A percentile compares a stretch with the other conserved stretches of the same genome.
Conservation (phyloP, 345 rosid species). For the Pelargonium nanum region DNA sequence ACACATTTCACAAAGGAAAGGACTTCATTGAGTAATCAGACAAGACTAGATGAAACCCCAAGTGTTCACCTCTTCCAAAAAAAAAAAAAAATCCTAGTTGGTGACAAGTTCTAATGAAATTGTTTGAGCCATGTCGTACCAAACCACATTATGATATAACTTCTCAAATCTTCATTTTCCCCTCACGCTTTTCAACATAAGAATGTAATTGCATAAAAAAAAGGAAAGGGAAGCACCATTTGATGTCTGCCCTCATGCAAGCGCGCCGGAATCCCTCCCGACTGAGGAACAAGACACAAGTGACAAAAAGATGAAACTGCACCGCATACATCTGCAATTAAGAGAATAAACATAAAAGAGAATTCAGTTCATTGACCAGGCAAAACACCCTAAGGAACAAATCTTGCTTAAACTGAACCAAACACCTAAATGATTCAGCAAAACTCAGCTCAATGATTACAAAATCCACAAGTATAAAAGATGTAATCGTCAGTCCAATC, state of each 20-base stretch:
- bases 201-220: neutral
- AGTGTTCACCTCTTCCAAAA: neutral
- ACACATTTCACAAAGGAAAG: neutral
- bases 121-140: too few relatives aligned
- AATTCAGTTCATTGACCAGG: constrained; percentile 1
- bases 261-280: constrained; percentile 89
- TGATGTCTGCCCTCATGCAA: constrained; percentile 68
- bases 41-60: neutral
- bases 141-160: neutral
- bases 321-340: constrained; percentile 66
- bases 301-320: constrained; percentile 85
- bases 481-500: too few relatives aligned
- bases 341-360: constrained; percentile 1
- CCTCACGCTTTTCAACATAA: neutral
- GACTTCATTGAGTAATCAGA: neutral
- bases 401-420: neutral
- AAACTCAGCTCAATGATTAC: neutral
- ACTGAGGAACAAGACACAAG: constrained; percentile 78
- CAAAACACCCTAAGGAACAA: neutral
- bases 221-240: constrained; percentile 29
- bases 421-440: neutral
- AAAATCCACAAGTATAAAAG: too few relatives aligned
- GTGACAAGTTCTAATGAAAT: too few relatives aligned
- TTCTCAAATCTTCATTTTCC: neutral
- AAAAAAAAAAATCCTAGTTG: too few relatives aligned